These are phyloP conservation scores for Paraleonurus japonicus DNA, from an alignment of 257 asterid genomes.

Conservation along the genomic window DNA sequence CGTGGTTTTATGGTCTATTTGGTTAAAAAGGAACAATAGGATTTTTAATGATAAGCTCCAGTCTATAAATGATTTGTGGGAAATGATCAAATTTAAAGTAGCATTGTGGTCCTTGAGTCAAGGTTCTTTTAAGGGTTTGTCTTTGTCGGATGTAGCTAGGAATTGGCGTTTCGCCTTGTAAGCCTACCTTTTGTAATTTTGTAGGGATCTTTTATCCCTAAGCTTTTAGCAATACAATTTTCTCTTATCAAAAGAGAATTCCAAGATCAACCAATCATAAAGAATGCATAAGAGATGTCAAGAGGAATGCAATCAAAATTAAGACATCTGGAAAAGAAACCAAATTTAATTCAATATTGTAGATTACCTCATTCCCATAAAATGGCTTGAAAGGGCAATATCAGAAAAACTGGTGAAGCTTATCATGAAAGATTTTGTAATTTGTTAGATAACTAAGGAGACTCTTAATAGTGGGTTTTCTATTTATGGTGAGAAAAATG, in stretches of 20 bases:
- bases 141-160: too few species aligned
- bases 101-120: too few species aligned
- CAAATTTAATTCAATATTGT: background rate
- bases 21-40: too few species aligned
- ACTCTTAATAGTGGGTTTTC: background rate
- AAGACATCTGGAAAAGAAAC: background rate
- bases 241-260: background rate
- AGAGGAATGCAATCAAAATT: background rate
- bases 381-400: background rate
- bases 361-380: slow-evolving; percentile 5
- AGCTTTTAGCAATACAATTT: too few species aligned
- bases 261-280: background rate
- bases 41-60: too few species aligned
- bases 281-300: slow-evolving; percentile 15
- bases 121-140: too few species aligned
- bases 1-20: too few species aligned
- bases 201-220: too few species aligned
- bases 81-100: too few species aligned
- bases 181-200: too few species aligned
- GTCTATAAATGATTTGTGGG: too few species aligned
- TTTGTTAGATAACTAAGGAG: slow-evolving; percentile 9
- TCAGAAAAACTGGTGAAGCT: background rate
- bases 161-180: too few species aligned
- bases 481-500: slow-evolving; percentile 2
- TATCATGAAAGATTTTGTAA: background rate